These are phyloP conservation scores for Paraphoma chrysanthemicola DNA, from an alignment of 2,329 filamentous ascomycete genomes.

Conservation along the genomic window DNA sequence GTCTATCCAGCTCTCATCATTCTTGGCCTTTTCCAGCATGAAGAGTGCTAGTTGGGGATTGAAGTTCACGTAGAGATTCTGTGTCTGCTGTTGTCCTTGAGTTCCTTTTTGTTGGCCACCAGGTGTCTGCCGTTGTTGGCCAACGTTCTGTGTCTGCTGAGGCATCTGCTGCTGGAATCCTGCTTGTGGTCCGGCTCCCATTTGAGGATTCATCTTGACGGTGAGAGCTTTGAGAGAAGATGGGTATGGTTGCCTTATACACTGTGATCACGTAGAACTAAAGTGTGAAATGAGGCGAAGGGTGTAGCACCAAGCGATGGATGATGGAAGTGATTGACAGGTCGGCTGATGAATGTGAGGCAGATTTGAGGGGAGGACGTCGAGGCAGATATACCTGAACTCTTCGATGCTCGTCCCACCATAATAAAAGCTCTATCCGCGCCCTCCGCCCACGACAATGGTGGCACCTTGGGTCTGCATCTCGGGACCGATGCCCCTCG, in stretches of 20 bases:
- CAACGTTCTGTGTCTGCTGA: slow-evolving; percentile 22
- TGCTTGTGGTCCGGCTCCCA: slow-evolving; percentile 17
- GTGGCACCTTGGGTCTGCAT: slow-evolving; percentile 19
- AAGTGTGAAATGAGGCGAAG: not conserved
- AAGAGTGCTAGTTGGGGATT: slow-evolving; percentile 34
- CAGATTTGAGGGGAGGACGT: slow-evolving; percentile 17
- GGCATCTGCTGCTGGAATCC: slow-evolving; percentile 11
- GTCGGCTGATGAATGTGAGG: slow-evolving; percentile 10
- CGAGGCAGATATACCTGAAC: slow-evolving; percentile 19
- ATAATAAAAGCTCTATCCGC: slow-evolving; percentile 1
- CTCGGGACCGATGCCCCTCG: slow-evolving; percentile 12
- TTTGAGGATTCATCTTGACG: slow-evolving; percentile 16
- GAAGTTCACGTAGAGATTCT: slow-evolving; percentile 13
- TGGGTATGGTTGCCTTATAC: not conserved
- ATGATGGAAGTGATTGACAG: slow-evolving; percentile 9
- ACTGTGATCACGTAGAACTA: not conserved
- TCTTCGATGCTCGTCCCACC: slow-evolving; percentile 7
- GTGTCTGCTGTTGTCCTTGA: slow-evolving; percentile 12
- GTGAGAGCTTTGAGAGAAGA: not conserved
- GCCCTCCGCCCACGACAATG: slow-evolving; percentile 10
- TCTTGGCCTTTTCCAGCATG: slow-evolving; percentile 30
- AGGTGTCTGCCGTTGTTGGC: slow-evolving; percentile 24
- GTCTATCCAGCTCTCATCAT: slow-evolving; percentile 32
- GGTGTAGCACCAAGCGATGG: not conserved
- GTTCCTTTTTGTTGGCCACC: slow-evolving; percentile 16